Conservation (phyloP, 73 alveolate species). For the Paramecium caudatum region DNA sequence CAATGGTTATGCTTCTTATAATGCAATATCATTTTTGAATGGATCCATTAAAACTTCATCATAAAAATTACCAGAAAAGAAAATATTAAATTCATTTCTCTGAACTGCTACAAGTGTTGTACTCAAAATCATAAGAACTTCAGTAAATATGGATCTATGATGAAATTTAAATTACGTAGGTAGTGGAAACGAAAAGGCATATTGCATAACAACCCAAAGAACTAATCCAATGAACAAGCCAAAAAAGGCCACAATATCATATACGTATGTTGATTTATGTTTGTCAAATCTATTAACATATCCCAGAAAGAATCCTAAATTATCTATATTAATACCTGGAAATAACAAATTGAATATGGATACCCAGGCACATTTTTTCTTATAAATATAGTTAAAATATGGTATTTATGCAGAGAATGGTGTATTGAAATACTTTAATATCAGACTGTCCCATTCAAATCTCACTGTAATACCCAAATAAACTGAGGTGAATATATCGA, state of each 20-base stretch:
- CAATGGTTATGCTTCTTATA: background rate
- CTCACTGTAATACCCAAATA: conserved; percentile 57
- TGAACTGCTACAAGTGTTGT: background rate
- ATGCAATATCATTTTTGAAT: conserved; percentile 37
- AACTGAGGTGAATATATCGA: conserved; percentile 11
- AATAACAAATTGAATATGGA: conserved; percentile 37
- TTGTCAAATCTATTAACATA: conserved; percentile 51
- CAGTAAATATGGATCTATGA: conserved; percentile 47
- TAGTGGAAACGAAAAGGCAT: conserved; percentile 7
- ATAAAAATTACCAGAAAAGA: conserved; percentile 32
- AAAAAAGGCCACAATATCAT: conserved; percentile 44
- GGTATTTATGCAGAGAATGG: conserved; percentile 43
- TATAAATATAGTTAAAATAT: conserved; percentile 2
- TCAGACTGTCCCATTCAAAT: conserved; percentile 70
- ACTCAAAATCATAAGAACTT: background rate
- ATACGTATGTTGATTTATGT: conserved; percentile 11
- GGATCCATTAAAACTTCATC: conserved; percentile 43
- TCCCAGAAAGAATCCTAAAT: conserved; percentile 56
- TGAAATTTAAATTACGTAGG: background rate
- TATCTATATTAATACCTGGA: conserved; percentile 14
- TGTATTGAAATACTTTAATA: conserved; percentile 48
- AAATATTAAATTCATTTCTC: conserved; percentile 44
- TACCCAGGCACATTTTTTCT: conserved; percentile 64
- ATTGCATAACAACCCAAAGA: conserved; percentile 26
- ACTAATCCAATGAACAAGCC: conserved; percentile 31